Base-by-base conservation (phyloP, 1,284 basidiomycete genomes). In the Melanopsichium pennsylvanicum region DNA sequence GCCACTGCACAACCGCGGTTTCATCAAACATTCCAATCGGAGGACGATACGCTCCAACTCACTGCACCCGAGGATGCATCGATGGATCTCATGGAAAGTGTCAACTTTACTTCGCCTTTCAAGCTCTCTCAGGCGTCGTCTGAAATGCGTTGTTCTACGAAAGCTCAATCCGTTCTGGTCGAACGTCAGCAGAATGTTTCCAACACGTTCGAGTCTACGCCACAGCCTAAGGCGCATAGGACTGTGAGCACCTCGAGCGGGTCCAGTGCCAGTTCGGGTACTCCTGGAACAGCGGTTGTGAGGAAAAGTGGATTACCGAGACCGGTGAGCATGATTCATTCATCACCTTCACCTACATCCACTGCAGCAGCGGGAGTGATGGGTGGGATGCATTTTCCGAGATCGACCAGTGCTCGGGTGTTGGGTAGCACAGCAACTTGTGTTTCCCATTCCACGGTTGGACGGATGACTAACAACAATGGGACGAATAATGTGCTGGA, bases 1-100 rank as follows among this genome's bases (percentile, higher is more conserved):
- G 48, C 54, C 1, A 70, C 66, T 11, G 42, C 46, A 32, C 67
- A 50, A 29, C 43, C 51, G 2, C 54, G 51, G 3, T 35, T 39
- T 7, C 4, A 31, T 7, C 8, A 26, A 8, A 18, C 29, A 29
- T 5, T 18, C 33, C 8, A 34, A 13, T 48, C 34, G 6, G 58
- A 56, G 16, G 73, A 75, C 33, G 73, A 75, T 13, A 75, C 73
- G 8, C 16, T 74, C 5, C 71, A 75, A 41, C 52, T 75, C 2
- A 50, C 29, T 7, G 57, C 54, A 7, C 50, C 59, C 0, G 61
- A 57, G 15, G 74, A 75, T 26, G 72, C 57, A 22, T 70, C 73
- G 8, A 61, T 75, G 43, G 73, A 75, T 45, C 39, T 75, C 48
- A 75, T 75, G 70, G 64, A 58, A 0, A 61, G n/a, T n/a, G n/a